phyloP scores from a whole-genome alignment of 1,139 yeast genomes.

The Pichia sp. region DNA sequence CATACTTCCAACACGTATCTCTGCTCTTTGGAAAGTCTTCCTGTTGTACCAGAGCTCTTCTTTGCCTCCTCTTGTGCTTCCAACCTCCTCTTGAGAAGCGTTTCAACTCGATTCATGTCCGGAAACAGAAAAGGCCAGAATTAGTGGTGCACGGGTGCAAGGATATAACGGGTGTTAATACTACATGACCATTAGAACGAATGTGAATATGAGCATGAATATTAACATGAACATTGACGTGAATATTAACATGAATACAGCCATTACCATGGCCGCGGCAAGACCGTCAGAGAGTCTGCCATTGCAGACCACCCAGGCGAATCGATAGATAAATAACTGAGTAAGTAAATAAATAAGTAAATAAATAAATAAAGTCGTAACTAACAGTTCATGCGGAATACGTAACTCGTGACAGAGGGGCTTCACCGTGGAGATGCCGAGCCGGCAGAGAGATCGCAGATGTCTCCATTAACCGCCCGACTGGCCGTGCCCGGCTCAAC shows the following conservation, averaged over 20 bases:
- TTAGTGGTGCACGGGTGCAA: not conserved
- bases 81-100: not conserved
- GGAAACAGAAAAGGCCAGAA: not conserved
- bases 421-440: not conserved
- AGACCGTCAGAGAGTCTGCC: no score
- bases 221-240: no score
- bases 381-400: not conserved
- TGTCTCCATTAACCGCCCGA: not conserved
- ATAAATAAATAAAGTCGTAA: constrained; percentile 1
- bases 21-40: not conserved
- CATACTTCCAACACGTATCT: constrained; percentile 39
- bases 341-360: constrained; percentile 3
- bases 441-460: not conserved
- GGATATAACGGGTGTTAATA: no score
- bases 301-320: not conserved
- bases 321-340: constrained; percentile 2
- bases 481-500: not conserved
- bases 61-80: not conserved
- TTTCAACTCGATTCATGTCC: not conserved
- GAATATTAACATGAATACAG: no score
- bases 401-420: not conserved
- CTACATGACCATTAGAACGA: no score
- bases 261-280: no score
- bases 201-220: no score
- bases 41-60: not conserved